Percentiles rank a stretch among this genome's conserved stretches.
These are phyloP conservation scores for Babesia gibsoni DNA, from an alignment of 169 alveolate genomes.

Conservation along the genomic window DNA sequence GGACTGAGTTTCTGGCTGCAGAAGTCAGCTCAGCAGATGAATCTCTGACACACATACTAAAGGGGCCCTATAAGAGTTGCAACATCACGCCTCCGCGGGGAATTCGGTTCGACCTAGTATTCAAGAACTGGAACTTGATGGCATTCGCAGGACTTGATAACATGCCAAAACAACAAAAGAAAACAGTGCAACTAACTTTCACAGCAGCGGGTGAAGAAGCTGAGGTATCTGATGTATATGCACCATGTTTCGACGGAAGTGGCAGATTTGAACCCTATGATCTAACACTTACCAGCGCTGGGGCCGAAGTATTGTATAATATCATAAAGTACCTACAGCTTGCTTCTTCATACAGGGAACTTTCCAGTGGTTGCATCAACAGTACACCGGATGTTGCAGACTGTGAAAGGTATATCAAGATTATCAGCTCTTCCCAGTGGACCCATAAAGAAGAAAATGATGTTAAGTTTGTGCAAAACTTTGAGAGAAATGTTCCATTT, in stretches of 20 bases:
- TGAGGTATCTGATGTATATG: not conserved
- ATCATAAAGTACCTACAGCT: slow-evolving; percentile 40
- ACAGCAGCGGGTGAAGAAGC: not conserved
- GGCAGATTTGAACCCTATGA: slow-evolving; percentile 18
- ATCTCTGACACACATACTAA: slow-evolving; percentile 9
- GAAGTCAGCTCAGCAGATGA: slow-evolving; percentile 4
- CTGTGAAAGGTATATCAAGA: slow-evolving; percentile 19
- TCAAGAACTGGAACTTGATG: slow-evolving; percentile 43
- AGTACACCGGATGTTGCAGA: slow-evolving; percentile 25
- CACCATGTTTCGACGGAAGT: slow-evolving; percentile 35
- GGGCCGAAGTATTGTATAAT: slow-evolving; percentile 33
- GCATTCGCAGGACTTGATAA: slow-evolving; percentile 6
- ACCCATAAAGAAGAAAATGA: slow-evolving; percentile 13
- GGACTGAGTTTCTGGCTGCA: not conserved
- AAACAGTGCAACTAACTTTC: slow-evolving; percentile 4
- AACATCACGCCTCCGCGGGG: slow-evolving; percentile 52
- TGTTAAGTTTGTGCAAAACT: slow-evolving; percentile 14
- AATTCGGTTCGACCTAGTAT: slow-evolving; percentile 25
- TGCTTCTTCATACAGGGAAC: slow-evolving; percentile 6
- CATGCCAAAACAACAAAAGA: not conserved
- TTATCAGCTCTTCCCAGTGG: slow-evolving; percentile 9
- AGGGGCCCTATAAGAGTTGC: slow-evolving; percentile 44
- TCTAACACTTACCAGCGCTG: slow-evolving; percentile 32
- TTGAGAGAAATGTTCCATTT: slow-evolving; percentile 7
- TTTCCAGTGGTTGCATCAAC: slow-evolving; percentile 7